Base-by-base conservation (phyloP, 2,329 filamentous ascomycete species). In the Talaromyces sp. region DNA sequence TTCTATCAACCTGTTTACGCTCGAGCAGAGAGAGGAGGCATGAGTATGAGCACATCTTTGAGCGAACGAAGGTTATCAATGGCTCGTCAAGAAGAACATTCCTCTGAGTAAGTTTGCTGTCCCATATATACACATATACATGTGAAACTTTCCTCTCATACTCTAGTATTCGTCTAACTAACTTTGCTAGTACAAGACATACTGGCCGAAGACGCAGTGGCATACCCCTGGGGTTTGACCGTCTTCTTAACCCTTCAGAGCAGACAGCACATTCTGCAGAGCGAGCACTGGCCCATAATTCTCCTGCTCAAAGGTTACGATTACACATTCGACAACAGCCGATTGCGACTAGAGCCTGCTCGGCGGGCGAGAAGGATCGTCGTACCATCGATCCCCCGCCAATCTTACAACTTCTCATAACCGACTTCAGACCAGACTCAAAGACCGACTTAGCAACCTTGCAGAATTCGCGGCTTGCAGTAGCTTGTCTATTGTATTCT, bases 321-420 rank as follows among this genome's bases (percentile, higher is more conserved):
- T 74, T 83, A 7, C 76, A 78, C 51, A 76, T 83, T 31, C 76
- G 81, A 51, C 80, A 83, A 68, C 80, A 83, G 53, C 81, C 81
- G 36, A 70, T 78, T 29, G 79, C 78, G 22, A 80, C 79, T 49
- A 76, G 81, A 65, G 80, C 81, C 36, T 81, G 79, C 69, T 80
- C 80, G 17, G 78, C 80, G 38, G 80, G 80, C 40, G 80, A 82
- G 62, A 75, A 80, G 67, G 80, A 81, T 64, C 76, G 81, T 60
- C 79, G 80, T 54, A 75, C 79, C 4, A 75, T 83, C 34, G 81
- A 83, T 66, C 81, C 81, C 17, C 79, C 80, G 22, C 80, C 80
- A 19, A 80, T 83, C 49, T 69, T 83, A 22, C 81, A 82, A 66
- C 73, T 83, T 61, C 75, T 81, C 38, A 71, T 83, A 17, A 73